These are phyloP conservation scores for Phytophthora nicotianae DNA, from an alignment of 352 stramenopile species.

Conservation along the genomic window DNA sequence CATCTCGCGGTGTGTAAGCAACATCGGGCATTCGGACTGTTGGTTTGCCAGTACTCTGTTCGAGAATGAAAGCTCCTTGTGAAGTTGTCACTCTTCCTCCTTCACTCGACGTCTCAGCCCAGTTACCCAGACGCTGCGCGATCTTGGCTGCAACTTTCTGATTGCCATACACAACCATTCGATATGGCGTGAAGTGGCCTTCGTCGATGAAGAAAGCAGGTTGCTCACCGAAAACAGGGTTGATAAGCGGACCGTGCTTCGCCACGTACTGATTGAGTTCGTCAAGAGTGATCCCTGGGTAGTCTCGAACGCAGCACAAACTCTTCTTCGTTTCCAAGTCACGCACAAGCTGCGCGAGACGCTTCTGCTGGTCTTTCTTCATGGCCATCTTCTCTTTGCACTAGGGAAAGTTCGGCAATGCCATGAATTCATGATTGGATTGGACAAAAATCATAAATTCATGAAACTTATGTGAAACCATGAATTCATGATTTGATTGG, in stretches of 20 bases:
- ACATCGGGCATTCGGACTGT: constrained; percentile 14
- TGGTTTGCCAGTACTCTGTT: neutral
- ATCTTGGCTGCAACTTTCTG: constrained; percentile 11
- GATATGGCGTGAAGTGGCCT: constrained; percentile 25
- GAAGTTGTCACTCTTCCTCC: constrained; percentile 15
- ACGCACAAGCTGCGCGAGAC: constrained; percentile 25
- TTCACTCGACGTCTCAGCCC: constrained; percentile 1
- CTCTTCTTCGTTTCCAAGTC: constrained; percentile 33
- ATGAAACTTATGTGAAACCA: no score
- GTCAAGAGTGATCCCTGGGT: constrained; percentile 17
- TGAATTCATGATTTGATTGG: no score
- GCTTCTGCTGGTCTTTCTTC: no score
- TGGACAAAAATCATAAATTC: no score
- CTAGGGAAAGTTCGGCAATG: no score
- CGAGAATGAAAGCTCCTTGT: constrained; percentile 12
- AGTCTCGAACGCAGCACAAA: constrained; percentile 23
- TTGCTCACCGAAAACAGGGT: constrained; percentile 30
- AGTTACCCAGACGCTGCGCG: neutral
- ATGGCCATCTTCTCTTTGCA: no score
- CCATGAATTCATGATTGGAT: no score
- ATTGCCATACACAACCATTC: constrained; percentile 20
- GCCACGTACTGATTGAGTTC: constrained; percentile 28
- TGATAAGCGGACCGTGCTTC: constrained; percentile 16
- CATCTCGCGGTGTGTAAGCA: neutral
- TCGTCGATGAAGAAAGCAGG: constrained; percentile 29